These are phyloP conservation scores for Microdochium nivale DNA, from an alignment of 2,329 filamentous ascomycete genomes.

Conservation along the genomic window DNA sequence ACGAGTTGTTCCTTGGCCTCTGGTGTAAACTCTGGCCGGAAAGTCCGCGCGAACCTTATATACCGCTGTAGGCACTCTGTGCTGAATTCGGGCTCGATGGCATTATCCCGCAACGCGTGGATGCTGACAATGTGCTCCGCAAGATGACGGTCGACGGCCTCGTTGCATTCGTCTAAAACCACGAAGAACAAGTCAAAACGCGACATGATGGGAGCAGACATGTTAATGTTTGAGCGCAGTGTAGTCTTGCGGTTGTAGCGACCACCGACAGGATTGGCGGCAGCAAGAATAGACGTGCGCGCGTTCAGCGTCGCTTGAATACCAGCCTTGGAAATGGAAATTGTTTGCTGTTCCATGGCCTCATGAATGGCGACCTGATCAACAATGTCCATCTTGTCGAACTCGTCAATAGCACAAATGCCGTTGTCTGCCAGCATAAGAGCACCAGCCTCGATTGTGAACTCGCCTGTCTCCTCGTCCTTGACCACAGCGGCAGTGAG, in stretches of 20 bases:
- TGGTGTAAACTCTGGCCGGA: constrained; percentile 84
- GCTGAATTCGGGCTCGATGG: constrained; percentile 85
- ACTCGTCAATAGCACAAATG: constrained; percentile 97
- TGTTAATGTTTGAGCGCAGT: constrained; percentile 91
- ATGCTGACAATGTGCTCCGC: constrained; percentile 92
- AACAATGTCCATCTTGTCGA: constrained; percentile 98
- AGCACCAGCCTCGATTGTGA: constrained; percentile 96
- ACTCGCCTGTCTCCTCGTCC: constrained; percentile 96
- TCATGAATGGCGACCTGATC: constrained; percentile 99
- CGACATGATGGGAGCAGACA: constrained; percentile 98
- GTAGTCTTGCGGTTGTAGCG: constrained; percentile 97
- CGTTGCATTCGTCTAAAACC: constrained; percentile 93
- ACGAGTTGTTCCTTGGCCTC: constrained; percentile 82
- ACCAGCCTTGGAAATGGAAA: constrained; percentile 95
- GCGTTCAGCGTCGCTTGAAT: constrained; percentile 97
- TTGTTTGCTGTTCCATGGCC: constrained; percentile 99
- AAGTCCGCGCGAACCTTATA: constrained; percentile 91
- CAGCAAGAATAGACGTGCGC: constrained; percentile 87
- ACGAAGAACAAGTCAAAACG: constrained; percentile 99
- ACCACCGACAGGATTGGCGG: constrained; percentile 90
- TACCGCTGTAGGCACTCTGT: constrained; percentile 96
- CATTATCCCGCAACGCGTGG: constrained; percentile 86
- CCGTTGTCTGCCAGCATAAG: constrained; percentile 96
- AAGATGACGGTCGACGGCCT: constrained; percentile 79
- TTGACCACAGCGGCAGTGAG: constrained; percentile 95